These are phyloP conservation scores for Solanum sitiens DNA, from an alignment of 257 asterid genomes.

Conservation along the genomic window DNA sequence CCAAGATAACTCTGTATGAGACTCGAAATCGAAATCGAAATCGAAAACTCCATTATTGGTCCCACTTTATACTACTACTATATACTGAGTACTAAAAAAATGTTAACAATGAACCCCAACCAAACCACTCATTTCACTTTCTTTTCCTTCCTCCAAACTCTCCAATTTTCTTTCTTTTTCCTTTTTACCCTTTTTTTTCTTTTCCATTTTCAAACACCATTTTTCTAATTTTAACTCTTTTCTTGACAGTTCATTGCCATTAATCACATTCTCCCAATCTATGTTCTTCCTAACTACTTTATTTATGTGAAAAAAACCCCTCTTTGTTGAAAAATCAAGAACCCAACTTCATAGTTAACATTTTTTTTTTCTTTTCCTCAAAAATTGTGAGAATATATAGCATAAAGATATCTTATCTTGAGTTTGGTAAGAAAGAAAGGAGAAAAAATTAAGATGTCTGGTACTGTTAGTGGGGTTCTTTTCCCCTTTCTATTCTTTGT, in stretches of 20 bases:
- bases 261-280: constrained; percentile 20
- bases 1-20: not conserved
- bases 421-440: not conserved
- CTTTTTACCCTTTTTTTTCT: not conserved
- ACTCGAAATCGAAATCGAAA: rapidly evolving
- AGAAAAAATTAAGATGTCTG: constrained; percentile 18
- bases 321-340: not conserved
- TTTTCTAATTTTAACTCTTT: not conserved
- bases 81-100: not conserved
- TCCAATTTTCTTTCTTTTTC: not conserved
- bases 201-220: not conserved
- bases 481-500: constrained; percentile 25
- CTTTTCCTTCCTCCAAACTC: not conserved
- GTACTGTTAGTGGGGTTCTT: constrained; percentile 24
- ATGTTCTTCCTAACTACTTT: constrained; percentile 16
- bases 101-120: not conserved
- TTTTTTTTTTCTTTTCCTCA: not conserved
- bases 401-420: not conserved
- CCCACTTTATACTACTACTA: not conserved
- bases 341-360: not conserved
- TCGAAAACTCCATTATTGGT: not conserved
- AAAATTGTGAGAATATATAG: not conserved
- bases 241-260: constrained; percentile 35
- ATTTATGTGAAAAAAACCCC: not conserved
- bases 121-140: not conserved